Base-by-base conservation (phyloP, 106 monocot species). In the Allium fistulosum region DNA sequence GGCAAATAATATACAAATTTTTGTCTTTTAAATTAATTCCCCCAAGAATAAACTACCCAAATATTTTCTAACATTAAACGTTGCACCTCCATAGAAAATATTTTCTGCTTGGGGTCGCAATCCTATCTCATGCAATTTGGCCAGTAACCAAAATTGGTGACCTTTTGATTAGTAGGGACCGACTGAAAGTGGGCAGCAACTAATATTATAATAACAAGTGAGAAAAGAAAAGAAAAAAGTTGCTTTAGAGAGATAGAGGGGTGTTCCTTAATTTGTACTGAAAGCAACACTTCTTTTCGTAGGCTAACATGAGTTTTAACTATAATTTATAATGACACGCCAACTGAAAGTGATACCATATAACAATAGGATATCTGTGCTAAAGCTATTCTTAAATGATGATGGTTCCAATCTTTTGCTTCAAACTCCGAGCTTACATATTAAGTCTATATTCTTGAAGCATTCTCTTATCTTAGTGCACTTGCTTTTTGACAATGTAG, bases 261-360 rank as follows among this genome's bases (percentile, higher is more conserved):
- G 49, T 61, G 68, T 73, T 67, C 13, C 79, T 74, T 79, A 46
- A 63, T 79, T 74, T 74, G 69, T 58, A 79, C 18, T 48, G 74
- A 48, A 79, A 79, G 79, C 51, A 79, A 74, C 79, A 74, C 63
- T 74, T 64, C 50, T 50, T 74, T 27, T 4, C 56, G 49, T 16
- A 69, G 37, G 37, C 37, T 37, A 37, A 37, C 37, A 37, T 37
- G 37, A 37, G 37, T 2, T 37, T 37, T 37, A 37, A 37, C 37
- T 37, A 37, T 37, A 37, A 37, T 37, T 37, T 37, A 37, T 37
- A 74, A 65, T 60, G 78, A 61, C 11, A 53, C 65, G 53, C 72
- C 65, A 66, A 49, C 59, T 17, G 51, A 18, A 48, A 16, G 17
- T 14, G n/a, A n/a, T 8, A 7, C 46, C 46, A 22, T n/a, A 64